A percentile compares a stretch with the other conserved stretches of the same genome.
Conservation (phyloP, 148 eudicot species). For the Cornus florida region DNA sequence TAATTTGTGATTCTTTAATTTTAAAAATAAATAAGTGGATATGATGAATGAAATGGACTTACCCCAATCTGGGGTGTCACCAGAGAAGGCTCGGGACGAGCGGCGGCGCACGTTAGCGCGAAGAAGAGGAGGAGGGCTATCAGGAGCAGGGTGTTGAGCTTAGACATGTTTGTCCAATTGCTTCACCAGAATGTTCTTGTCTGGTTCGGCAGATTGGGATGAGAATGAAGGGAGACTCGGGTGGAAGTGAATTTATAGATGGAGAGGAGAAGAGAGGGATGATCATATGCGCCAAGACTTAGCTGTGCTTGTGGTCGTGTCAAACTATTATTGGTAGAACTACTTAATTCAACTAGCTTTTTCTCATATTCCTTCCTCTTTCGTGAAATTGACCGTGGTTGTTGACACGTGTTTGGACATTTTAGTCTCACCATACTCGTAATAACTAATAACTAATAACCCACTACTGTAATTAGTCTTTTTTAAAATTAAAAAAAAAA, state of each 20-base stretch:
- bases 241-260: slow-evolving; percentile 5
- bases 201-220: not conserved
- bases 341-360: no score
- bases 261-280: not conserved
- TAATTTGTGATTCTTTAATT: not conserved
- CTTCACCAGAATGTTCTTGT: not conserved
- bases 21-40: not conserved
- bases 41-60: not conserved
- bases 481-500: no score
- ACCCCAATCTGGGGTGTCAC: slow-evolving; percentile 11
- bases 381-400: no score
- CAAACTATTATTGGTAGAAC: no score
- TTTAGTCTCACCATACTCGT: no score
- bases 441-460: no score
- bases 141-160: slow-evolving; percentile 15
- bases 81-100: slow-evolving; percentile 16
- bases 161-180: slow-evolving; percentile 5
- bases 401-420: no score
- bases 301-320: no score
- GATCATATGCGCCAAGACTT: not conserved
- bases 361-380: no score
- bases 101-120: slow-evolving; percentile 10
- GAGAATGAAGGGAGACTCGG: no score
- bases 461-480: no score
- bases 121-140: slow-evolving; percentile 17